Percentiles rank a stretch among this genome's conserved stretches.
Conservation (phyloP, 192 early-diverging fungal genomes). For the Umbelopsis sp. region DNA sequence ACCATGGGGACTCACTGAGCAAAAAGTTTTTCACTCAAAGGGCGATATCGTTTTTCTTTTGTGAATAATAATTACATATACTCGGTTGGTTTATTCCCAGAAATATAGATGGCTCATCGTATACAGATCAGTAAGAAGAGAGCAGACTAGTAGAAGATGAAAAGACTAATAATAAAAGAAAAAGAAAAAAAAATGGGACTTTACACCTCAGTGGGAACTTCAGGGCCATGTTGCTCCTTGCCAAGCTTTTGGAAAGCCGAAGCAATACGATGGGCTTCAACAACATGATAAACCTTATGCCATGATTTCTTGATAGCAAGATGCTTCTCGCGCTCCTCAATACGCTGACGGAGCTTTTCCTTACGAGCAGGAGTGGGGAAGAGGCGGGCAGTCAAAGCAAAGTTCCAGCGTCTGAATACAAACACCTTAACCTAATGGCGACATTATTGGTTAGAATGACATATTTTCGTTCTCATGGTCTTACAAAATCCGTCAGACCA, state of each 20-base stretch:
- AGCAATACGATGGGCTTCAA: slow-evolving; percentile 27
- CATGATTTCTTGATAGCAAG: slow-evolving; percentile 15
- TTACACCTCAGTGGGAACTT: slow-evolving; percentile 12
- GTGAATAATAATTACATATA: background rate
- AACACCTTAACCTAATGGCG: slow-evolving; percentile 64
- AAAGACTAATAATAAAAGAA: background rate
- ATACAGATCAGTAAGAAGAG: background rate
- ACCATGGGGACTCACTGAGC: background rate
- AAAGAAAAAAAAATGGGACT: slow-evolving; percentile 13
- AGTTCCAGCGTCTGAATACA: slow-evolving; percentile 77
- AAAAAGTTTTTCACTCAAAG: no score
- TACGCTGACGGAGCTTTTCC: slow-evolving; percentile 52
- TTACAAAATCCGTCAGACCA: background rate
- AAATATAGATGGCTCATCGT: background rate
- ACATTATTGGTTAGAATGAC: background rate
- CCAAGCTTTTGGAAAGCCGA: slow-evolving; percentile 26
- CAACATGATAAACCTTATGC: slow-evolving; percentile 22
- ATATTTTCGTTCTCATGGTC: background rate
- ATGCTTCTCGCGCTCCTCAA: slow-evolving; percentile 34
- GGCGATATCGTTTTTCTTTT: no score
- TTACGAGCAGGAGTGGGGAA: slow-evolving; percentile 64
- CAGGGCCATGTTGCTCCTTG: slow-evolving; percentile 15
- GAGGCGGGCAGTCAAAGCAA: slow-evolving; percentile 79
- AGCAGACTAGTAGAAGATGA: no score
- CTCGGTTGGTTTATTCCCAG: slow-evolving; percentile 12